Evolutionary conservation across 129 eudicot species (phyloP).

Genomic region (Lactuca saligna): DNA sequence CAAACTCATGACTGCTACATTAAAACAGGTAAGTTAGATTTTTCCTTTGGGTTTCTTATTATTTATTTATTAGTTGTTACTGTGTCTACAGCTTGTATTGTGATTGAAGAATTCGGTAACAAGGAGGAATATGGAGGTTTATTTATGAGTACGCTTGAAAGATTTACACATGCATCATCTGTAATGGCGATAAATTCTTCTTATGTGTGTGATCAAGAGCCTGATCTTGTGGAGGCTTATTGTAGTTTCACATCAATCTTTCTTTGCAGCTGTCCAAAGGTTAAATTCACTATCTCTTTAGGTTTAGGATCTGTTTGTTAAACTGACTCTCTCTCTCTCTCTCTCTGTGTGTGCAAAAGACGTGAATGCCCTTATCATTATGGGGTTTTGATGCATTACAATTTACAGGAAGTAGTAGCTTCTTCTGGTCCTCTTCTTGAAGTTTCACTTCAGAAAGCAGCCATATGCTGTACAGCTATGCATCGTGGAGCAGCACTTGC

Average conservation of each 20-base stretch:
- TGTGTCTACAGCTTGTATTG: slow-evolving; percentile 63
- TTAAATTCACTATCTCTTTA: slow-evolving; percentile 19
- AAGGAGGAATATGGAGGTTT: slow-evolving; percentile 77
- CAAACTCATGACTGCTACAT: slow-evolving; percentile 89
- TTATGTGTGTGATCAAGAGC: slow-evolving; percentile 96
- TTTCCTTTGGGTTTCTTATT: not conserved
- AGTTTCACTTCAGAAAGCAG: slow-evolving; percentile 88
- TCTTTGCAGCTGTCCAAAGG: slow-evolving; percentile 71
- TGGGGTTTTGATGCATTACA: slow-evolving; percentile 40
- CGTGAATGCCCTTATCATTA: no score
- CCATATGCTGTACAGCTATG: slow-evolving; percentile 94
- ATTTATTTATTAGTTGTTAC: not conserved
- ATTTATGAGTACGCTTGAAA: slow-evolving; percentile 75
- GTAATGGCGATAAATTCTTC: slow-evolving; percentile 88
- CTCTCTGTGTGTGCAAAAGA: no score
- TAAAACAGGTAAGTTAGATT: slow-evolving; percentile 63
- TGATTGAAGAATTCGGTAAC: slow-evolving; percentile 82
- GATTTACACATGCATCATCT: slow-evolving; percentile 81
- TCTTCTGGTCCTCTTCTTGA: slow-evolving; percentile 81
- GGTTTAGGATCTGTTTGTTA: no score
- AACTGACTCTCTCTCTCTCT: no score
- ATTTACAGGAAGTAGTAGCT: slow-evolving; percentile 78
- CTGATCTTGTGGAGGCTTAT: slow-evolving; percentile 95
- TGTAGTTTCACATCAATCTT: slow-evolving; percentile 64
- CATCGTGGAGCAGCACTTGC: slow-evolving; percentile 99